Evolutionary conservation across 2,329 filamentous ascomycete genomes (phyloP), one percentile per base, ranked within the genome.

Genomic region (Ceratocystis alfenasii): DNA sequence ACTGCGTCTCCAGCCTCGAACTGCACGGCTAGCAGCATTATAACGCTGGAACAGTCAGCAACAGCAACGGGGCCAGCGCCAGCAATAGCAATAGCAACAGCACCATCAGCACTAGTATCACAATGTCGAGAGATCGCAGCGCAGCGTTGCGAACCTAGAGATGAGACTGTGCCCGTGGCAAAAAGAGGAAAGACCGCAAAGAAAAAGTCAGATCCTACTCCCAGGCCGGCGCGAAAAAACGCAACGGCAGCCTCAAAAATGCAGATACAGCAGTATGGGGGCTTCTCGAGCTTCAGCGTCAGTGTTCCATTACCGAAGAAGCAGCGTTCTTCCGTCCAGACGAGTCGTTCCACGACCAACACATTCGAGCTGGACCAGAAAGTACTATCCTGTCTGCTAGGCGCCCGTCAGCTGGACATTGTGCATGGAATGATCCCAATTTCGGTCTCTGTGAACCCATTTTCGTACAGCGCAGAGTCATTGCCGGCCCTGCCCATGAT

Each of bases 221-320:
- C 30, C 5, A 60, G 33, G 25, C 48, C 20, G 45, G n/a, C n/a
- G 63, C 62, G 59, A 65, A 65, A 48, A 67, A 67, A 60, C 20
- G 8, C 62, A 25, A 15, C 30, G 3, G 33, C 62, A 28, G 41
- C 62, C 12, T 57, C 48, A 3, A 53, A 67, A 15, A 62, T 61
- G 20, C 66, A 64, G 50, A 20, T 67, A 28, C 63, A 65, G 12
- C 36, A 60, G 41, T 60, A 63, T 28, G 55, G 65, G 36, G 59
- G 66, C 20, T 65, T 67, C 55, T 65, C 63, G 10, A 59, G 45
- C 15, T 67, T 67, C 25, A 65, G 57, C 60, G 25, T 67, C 30
- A 65, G 36, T 10, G 33, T 63, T 41, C 48, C 60, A 3, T 33
- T 55, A 6, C 53, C 17, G 2, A 59, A 36, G 28, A 59, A 59